Evolutionary conservation across 2,329 filamentous ascomycete genomes (phyloP), one percentile per base, ranked within the genome.

Genomic region (Biscogniauxia mediterranea): DNA sequence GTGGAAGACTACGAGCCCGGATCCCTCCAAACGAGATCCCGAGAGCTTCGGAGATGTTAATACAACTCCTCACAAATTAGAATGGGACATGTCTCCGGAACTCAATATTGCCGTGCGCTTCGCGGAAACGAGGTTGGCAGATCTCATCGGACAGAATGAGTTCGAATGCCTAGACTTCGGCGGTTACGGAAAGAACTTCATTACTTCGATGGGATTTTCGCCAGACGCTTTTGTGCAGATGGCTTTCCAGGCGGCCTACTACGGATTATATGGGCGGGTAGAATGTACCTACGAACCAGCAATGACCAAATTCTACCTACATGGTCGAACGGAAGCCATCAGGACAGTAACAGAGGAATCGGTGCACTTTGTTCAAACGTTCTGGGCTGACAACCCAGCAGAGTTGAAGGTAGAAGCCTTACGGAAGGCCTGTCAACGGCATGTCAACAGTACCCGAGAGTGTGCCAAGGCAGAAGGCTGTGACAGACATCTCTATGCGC

Each of bases 221-320:
- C 94, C 95, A 0, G 95, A 98, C 74, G 95, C 95, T 0, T 99
- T 97, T 73, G 91, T 99, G 20, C 95, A 99, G 76, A 98, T 99
- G 94, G 95, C 95, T 0, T 97, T 97, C 79, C 95, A 99, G 76
- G 94, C 94, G 4, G 94, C 95, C 1, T 98, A 99, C 80, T 99
- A 97, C 71, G 95, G 95, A 1, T 83, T 99, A 7, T 99, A 98
- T 70, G 95, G 95, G 2, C 88, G 92, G 4, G 87, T 97, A 1
- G 95, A 98, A 76, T 96, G 92, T 73, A 95, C 93, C 0, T 99
- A 99, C 74, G 95, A 99, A 76, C 95, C 95, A 7, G 94, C 95
- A 51, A 98, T 99, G 95, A 99, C 95, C 56, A 99, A 99, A 76
- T 81, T 90, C 61, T 99, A 87, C 78, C 86, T 96, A 62, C 95